Base-by-base conservation (phyloP, 345 rosid species). In the Atalantia buxifolia region DNA sequence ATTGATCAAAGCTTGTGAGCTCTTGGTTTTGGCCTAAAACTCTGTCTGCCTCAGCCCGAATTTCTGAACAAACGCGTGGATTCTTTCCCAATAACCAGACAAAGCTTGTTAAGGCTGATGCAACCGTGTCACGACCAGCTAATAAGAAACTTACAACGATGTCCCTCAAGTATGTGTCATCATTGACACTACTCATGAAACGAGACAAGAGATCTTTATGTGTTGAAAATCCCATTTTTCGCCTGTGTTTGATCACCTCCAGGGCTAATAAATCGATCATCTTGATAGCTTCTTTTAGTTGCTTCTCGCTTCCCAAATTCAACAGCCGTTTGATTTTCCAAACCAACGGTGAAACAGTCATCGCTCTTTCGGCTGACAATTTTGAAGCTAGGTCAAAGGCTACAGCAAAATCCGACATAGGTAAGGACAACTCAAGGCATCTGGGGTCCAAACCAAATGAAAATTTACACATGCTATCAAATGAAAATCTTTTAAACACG, bases 401-500 rank as follows among this genome's bases (percentile, higher is more conserved):
- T 7, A 31, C 77, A 3, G 89, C 88, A 9, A 93, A 89, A 21
- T 90, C 85, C 0, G 93, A 86, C 42, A 90, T 81, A 31, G 94
- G 90, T 38, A 88, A 56, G 7, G 90, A 82, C 30, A 85, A 35
- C 66, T 90, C 91, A 27, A 91, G 76, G 82, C 93, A 91, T 28
- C 78, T 85, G 16, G 95, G 97, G 76, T 93, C 95, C 27, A 89
- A 70, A 16, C 97, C 95, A 21, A 93, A 88, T 0, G 93, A 91
- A 72, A 93, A 85, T 50, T 78, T 67, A 53, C 95, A 91, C 12
- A 89, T 90, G 73, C 80, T 84, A 40, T 91, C 93, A 56, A 93
- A 93, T 9, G 92, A 88, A 81, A 93, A 91, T 69, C 93, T 81
- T 24, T 81, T 78, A 60, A 93, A 90, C 35, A 90, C 88, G 18